Conservation (phyloP, 352 stramenopile species). For the Pythium utonaiense region DNA sequence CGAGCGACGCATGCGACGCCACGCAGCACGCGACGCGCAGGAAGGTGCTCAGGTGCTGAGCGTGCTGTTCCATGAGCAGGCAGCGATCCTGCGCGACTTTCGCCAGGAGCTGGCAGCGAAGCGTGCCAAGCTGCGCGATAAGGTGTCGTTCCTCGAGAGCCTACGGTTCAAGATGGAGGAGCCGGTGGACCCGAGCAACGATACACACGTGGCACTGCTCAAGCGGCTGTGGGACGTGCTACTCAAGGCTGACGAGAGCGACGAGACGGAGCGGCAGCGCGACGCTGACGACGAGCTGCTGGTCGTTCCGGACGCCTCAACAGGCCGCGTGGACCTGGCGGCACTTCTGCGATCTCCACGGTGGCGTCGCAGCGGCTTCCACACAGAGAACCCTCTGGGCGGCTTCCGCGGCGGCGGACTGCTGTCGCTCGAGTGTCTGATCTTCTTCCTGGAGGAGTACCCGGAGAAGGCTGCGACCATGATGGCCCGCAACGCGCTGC, state of each 20-base stretch:
- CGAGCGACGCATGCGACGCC: slow-evolving; percentile 42
- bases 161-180: slow-evolving; percentile 75
- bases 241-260: slow-evolving; percentile 28
- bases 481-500: slow-evolving; percentile 69
- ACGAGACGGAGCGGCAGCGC: slow-evolving; percentile 18
- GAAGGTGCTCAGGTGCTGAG: slow-evolving; percentile 62
- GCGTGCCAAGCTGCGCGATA: slow-evolving; percentile 47
- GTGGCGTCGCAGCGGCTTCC: slow-evolving; percentile 72
- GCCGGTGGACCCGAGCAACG: slow-evolving; percentile 51
- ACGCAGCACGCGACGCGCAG: slow-evolving; percentile 60
- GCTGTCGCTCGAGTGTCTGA: slow-evolving; percentile 66
- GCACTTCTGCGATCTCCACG: slow-evolving; percentile 56
- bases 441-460: slow-evolving; percentile 78
- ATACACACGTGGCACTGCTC: slow-evolving; percentile 47
- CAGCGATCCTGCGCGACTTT: slow-evolving; percentile 52
- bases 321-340: slow-evolving; percentile 32
- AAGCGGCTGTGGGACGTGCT: slow-evolving; percentile 68
- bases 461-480: slow-evolving; percentile 69
- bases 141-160: slow-evolving; percentile 61
- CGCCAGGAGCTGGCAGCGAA: slow-evolving; percentile 48
- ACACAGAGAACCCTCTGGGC: slow-evolving; percentile 74
- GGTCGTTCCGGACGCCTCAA: background rate
- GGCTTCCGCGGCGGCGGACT: slow-evolving; percentile 75
- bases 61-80: slow-evolving; percentile 62
- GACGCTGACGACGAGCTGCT: slow-evolving; percentile 12